A percentile compares a stretch with the other conserved stretches of the same genome.
phyloP scores from a whole-genome alignment of 495 filamentous ascomycete genomes.

The Amphirosellinia nigrospora region DNA sequence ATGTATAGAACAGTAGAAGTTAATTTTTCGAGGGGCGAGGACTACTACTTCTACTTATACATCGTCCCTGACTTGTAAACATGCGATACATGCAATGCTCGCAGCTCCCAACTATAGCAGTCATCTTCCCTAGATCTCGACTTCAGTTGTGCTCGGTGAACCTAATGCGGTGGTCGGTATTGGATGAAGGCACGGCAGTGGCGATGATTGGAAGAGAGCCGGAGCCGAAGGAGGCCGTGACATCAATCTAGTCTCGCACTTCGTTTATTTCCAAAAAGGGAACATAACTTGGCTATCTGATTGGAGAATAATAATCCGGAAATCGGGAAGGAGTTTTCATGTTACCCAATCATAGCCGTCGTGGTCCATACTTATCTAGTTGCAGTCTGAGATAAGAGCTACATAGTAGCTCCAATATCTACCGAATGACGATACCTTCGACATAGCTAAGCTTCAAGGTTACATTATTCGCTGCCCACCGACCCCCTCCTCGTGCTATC shows the following conservation, averaged over 20 bases:
- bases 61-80: slow-evolving; percentile 1
- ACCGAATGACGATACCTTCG: background rate
- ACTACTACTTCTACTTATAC: background rate
- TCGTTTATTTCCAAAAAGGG: slow-evolving; percentile 15
- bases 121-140: background rate
- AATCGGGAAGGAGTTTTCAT: too few relatives aligned
- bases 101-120: background rate
- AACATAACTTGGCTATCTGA: slow-evolving; percentile 1
- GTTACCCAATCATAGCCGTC: background rate
- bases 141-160: slow-evolving; percentile 3
- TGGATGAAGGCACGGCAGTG: background rate
- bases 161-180: slow-evolving; percentile 5
- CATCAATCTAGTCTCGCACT: slow-evolving; percentile 9
- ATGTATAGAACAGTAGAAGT: background rate
- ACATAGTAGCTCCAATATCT: too few relatives aligned
- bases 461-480: background rate
- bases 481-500: background rate
- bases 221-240: background rate
- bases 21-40: background rate
- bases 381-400: background rate
- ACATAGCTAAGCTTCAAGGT: slow-evolving; percentile 1
- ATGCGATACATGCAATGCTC: background rate
- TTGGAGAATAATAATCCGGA: background rate
- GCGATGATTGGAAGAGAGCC: background rate
- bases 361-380: background rate